phyloP scores from a whole-genome alignment of 768 basidiomycete genomes.

The Ramaria rubella region DNA sequence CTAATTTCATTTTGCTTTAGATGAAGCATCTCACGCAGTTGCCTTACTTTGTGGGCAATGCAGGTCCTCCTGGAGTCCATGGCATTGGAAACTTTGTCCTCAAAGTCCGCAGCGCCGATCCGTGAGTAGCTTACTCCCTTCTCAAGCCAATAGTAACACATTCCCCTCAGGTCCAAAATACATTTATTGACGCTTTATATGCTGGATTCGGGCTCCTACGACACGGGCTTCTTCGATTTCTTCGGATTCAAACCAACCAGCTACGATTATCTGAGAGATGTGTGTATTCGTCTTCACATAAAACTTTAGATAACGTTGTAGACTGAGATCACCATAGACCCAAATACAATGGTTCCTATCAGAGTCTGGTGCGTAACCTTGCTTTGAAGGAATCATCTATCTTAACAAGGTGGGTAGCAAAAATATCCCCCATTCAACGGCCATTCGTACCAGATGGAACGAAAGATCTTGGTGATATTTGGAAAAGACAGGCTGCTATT shows the following conservation, averaged over 20 bases:
- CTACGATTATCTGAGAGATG: slow-evolving; percentile 81
- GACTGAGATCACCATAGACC: slow-evolving; percentile 30
- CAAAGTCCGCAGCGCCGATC: slow-evolving; percentile 76
- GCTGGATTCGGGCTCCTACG: slow-evolving; percentile 81
- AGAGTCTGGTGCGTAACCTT: slow-evolving; percentile 49
- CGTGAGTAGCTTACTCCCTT: slow-evolving; percentile 42
- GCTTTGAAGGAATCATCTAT: not conserved
- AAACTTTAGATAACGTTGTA: not conserved
- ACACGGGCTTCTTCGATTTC: slow-evolving; percentile 51
- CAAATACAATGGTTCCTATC: slow-evolving; percentile 91
- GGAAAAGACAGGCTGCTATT: slow-evolving; percentile 47
- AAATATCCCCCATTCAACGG: slow-evolving; percentile 67
- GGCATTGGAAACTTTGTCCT: slow-evolving; percentile 90
- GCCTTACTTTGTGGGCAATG: slow-evolving; percentile 78
- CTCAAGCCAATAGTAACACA: not conserved
- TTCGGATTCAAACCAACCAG: slow-evolving; percentile 62
- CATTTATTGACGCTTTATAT: slow-evolving; percentile 90
- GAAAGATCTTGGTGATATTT: slow-evolving; percentile 60
- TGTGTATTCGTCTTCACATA: slow-evolving; percentile 23
- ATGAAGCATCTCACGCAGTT: slow-evolving; percentile 60
- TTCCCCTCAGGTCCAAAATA: slow-evolving; percentile 58
- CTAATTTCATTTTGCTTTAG: not conserved
- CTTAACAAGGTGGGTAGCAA: slow-evolving; percentile 26
- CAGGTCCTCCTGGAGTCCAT: slow-evolving; percentile 77
- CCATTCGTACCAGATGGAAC: slow-evolving; percentile 77